Conservation (phyloP, 2,329 filamentous ascomycete genomes). For the Taxawa tesnikishii region DNA sequence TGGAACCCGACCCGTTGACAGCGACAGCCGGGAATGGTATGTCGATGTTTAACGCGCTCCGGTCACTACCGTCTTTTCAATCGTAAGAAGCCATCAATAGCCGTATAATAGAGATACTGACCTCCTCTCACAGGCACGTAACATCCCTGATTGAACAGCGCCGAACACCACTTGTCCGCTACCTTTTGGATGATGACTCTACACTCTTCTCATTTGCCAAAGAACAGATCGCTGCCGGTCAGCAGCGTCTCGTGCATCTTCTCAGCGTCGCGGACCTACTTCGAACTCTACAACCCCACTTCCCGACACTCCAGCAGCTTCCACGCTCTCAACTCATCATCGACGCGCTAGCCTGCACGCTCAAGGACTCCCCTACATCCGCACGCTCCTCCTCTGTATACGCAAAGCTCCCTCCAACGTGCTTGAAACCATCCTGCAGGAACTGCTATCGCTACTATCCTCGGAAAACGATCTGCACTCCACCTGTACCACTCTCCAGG, state of each 20-base stretch:
- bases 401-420: conserved; percentile 48
- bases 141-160: conserved; percentile 27
- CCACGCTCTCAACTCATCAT: conserved; percentile 44
- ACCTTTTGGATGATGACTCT: conserved; percentile 48
- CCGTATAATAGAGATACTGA: too few species aligned
- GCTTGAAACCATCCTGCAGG: conserved; percentile 28
- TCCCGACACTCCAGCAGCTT: conserved; percentile 24
- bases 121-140: conserved; percentile 7
- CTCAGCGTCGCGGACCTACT: conserved; percentile 22
- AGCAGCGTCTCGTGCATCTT: conserved; percentile 26
- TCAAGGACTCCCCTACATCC: conserved; percentile 38
- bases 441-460: conserved; percentile 3
- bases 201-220: conserved; percentile 36
- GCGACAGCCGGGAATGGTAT: too few species aligned
- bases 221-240: conserved; percentile 13
- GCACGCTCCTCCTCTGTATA: conserved; percentile 44
- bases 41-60: conserved; percentile 51
- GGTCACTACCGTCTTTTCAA: conserved; percentile 55
- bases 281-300: conserved; percentile 20
- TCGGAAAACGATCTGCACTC: conserved; percentile 2
- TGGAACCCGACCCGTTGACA: too few species aligned
- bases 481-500: conserved; percentile 21
- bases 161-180: conserved; percentile 28
- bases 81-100: not conserved
- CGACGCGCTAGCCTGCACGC: conserved; percentile 45